phyloP scores from a whole-genome alignment of 441 rosid species.

The Mallotus repandus region DNA sequence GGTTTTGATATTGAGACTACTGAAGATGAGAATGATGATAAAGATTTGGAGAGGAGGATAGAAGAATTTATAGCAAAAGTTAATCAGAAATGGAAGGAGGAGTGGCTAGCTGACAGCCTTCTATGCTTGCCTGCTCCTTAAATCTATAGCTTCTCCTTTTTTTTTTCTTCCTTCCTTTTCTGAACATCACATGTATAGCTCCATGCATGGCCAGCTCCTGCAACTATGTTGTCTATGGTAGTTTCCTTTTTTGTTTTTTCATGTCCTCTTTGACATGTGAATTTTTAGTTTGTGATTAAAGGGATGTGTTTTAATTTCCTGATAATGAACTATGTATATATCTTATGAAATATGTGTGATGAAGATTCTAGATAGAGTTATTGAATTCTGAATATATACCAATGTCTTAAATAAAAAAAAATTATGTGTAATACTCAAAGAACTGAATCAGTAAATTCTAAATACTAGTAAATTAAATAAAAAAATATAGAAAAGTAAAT shows the following conservation, averaged over 20 bases:
- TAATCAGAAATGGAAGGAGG: conserved; percentile 32
- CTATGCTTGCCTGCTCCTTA: conserved; percentile 20
- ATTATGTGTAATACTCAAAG: too few species aligned
- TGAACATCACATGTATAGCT: too few species aligned
- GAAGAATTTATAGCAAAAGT: conserved; percentile 40
- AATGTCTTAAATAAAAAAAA: too few species aligned
- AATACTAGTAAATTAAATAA: too few species aligned
- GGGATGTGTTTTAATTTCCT: neutral
- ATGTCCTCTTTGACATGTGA: neutral
- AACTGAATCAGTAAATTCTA: too few species aligned
- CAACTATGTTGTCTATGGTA: too few species aligned
- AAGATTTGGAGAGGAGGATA: conserved; percentile 27
- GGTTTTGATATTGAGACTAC: conserved; percentile 13
- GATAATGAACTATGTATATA: neutral
- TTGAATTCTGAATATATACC: too few species aligned
- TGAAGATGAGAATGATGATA: conserved; percentile 11
- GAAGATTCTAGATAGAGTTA: too few species aligned
- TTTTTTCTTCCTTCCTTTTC: neutral
- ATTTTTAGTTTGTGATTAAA: neutral
- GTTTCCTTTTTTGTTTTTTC: neutral
- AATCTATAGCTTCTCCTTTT: neutral
- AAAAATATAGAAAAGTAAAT: too few species aligned
- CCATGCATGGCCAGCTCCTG: neutral
- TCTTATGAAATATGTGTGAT: neutral
- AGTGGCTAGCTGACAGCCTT: conserved; percentile 26